Evolutionary conservation across 768 basidiomycete species (phyloP), one percentile per base, ranked within the genome.

Genomic region (Pulveroboletus sp.): DNA sequence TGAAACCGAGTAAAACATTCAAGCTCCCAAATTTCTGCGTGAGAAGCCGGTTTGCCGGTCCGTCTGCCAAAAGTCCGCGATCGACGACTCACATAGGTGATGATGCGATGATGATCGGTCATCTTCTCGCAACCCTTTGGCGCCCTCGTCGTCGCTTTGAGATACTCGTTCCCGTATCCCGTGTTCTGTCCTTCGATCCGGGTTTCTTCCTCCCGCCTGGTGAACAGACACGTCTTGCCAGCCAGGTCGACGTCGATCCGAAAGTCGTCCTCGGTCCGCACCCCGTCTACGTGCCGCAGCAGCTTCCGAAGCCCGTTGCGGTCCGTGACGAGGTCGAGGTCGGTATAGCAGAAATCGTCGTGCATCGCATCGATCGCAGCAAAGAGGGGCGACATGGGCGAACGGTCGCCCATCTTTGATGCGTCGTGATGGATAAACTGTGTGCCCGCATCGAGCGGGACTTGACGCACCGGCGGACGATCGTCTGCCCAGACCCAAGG

Each of bases 201-300:
- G 0, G 46, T 5, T 10, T 12, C 56, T 26, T 76, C 76, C 78
- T 83, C 85, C 19, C 45, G 71, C 1, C 87, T 70, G 47, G 78
- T 81, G 57, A 89, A 68, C 23, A 90, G 57, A 14, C 86, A 68
- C 0, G 87, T 88, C 16, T 58, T 57, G 1, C 86, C 85, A 0
- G 73, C 76, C 16, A 86, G 69, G 60, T 89, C 80, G 4, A 81
- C 52, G 48, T 91, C 86, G 53, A 91, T 85, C 17, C 88, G 71
- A 59, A 89, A 91, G 46, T 79, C 20, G 10, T 43, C 76, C 10
- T 65, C 67, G 3, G 11, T 14, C 5, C 16, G 11, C 10, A 17
- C 44, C 13, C 46, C 20, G n/a, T 63, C 58, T 13, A 64, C 46
- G 82, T 81, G 85, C 22, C 80, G 72, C 19, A 81, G 58, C 34